Base-by-base conservation (phyloP, 495 filamentous ascomycete species). In the Lepraria neglecta region DNA sequence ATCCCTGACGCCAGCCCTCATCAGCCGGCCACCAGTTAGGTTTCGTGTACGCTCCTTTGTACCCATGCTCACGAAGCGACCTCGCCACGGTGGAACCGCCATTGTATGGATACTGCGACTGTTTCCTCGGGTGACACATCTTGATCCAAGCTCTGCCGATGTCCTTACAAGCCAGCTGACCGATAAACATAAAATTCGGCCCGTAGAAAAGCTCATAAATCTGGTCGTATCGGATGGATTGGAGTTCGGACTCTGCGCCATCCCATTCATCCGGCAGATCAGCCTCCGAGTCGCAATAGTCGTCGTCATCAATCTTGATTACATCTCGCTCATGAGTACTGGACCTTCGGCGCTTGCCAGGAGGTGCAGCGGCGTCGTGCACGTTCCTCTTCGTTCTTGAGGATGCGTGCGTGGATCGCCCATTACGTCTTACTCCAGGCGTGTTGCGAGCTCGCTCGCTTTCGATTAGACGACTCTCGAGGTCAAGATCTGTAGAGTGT, bases 11-110 rank as follows among this genome's bases (percentile, higher is more conserved):
- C 58, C 61, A 66, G 24, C 74, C 74, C 12, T 71, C 64, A 17
- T 62, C 52, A 21, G 78, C 76, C 0, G 90, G 90, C 92, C 92
- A 97, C 89, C 90, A 96, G 19, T 77, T 77, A 12, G 92, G 92
- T 38, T 82, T 82, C 48, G 80, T 85, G 38, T 77, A 74, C 46
- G 87, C 78, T 3, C 78, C 76, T 6, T 9, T 15, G 42, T 68
- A 63, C 6, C 63, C 33, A 4, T 30, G 4, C 35, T 61, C 60
- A 38, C 9, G 6, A 3, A 4, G 9, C 19, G 47, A 35, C n/a
- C 51, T 56, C 46, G n/a, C 27, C 19, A 19, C 40, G 28, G 44
- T 53, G 12, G 15, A 44, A 7, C 85, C 80, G 19, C 82, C 79
- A 28, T 87, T 91, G 71, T 96, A 97, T 0, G 92, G 92, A 64